phyloP scores from a whole-genome alignment of 73 alveolate genomes.

The Paramecium biaurelia region DNA sequence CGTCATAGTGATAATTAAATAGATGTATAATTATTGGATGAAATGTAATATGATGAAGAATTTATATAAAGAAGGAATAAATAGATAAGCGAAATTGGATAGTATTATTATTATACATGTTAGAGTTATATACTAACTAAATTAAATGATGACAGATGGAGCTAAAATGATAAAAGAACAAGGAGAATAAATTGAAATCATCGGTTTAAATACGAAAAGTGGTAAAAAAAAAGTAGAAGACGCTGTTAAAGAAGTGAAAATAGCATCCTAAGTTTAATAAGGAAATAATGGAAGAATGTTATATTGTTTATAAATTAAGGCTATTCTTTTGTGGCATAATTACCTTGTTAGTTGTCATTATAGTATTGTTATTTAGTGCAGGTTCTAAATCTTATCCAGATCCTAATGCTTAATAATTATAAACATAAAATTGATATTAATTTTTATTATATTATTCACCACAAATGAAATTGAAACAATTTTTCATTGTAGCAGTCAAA shows the following conservation, averaged over 20 bases:
- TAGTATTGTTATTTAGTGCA: background rate
- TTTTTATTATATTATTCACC: background rate
- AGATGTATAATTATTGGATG: background rate
- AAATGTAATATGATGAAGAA: background rate
- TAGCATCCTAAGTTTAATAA: background rate
- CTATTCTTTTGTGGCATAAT: background rate
- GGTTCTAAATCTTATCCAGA: background rate
- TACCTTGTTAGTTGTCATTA: background rate
- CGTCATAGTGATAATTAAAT: background rate
- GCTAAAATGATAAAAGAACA: background rate
- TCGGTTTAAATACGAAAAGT: background rate
- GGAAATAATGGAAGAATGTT: background rate
- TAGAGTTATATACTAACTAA: background rate
- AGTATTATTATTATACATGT: background rate
- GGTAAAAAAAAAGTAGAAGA: background rate
- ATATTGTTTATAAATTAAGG: background rate
- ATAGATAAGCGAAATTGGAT: constrained; percentile 26
- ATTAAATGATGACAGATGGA: constrained; percentile 35
- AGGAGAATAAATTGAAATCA: background rate
- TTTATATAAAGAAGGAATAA: background rate
- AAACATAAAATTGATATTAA: background rate
- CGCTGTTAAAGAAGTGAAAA: background rate
- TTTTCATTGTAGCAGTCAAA: background rate
- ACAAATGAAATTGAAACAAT: background rate
- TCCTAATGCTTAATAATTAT: background rate